A percentile compares a stretch with the other conserved stretches of the same genome.
Evolutionary conservation across 1,284 basidiomycete species (phyloP).

Genomic region (Sphaerobolus stellatus): DNA sequence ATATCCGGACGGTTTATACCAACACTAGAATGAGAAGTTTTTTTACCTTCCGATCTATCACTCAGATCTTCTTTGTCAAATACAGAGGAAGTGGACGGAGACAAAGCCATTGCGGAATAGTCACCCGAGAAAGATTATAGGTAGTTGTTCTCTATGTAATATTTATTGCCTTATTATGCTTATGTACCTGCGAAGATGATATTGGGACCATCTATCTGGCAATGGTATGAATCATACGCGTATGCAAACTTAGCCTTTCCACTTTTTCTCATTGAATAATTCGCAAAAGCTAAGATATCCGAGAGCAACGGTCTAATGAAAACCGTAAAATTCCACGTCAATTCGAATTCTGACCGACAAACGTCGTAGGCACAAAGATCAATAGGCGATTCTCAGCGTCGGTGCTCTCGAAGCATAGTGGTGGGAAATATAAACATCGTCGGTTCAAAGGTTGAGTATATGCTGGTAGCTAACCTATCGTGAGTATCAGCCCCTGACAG

Average conservation of each 20-base stretch:
- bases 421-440: slow-evolving; percentile 74
- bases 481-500: too few species aligned
- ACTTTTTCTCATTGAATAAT: slow-evolving; percentile 87
- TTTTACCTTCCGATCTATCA: slow-evolving; percentile 4
- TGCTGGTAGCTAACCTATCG: too few species aligned
- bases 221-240: too few species aligned
- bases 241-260: slow-evolving; percentile 90
- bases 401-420: slow-evolving; percentile 35
- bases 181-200: too few species aligned
- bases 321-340: slow-evolving; percentile 12
- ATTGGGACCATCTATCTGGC: too few species aligned
- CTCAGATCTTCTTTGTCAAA: too few species aligned
- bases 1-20: slow-evolving; percentile 93
- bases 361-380: slow-evolving; percentile 82
- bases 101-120: too few species aligned
- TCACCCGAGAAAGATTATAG: too few species aligned
- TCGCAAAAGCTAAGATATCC: slow-evolving; percentile 90
- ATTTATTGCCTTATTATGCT: too few species aligned
- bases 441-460: slow-evolving; percentile 63
- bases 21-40: slow-evolving; percentile 87
- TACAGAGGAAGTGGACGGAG: too few species aligned
- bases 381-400: slow-evolving; percentile 4
- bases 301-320: slow-evolving; percentile 76
- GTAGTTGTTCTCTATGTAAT: too few species aligned
- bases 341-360: slow-evolving; percentile 11